These are phyloP conservation scores for Ophiocytium majus DNA, from an alignment of 352 stramenopile species.

Conservation along the genomic window DNA sequence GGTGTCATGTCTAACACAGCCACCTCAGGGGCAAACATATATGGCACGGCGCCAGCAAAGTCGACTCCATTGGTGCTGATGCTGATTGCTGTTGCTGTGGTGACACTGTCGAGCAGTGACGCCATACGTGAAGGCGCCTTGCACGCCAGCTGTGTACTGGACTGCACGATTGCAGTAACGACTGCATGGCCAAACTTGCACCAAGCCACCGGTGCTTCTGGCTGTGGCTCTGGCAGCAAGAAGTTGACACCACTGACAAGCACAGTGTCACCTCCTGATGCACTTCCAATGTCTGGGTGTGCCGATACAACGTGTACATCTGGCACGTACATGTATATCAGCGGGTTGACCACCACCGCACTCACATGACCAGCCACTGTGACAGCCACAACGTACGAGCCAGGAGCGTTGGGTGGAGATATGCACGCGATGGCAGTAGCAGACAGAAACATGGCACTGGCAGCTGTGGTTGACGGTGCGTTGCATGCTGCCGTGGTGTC, in stretches of 20 bases:
- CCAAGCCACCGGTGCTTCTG: not conserved
- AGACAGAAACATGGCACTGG: not conserved
- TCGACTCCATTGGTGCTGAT: slow-evolving; percentile 14
- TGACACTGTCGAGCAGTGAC: not conserved
- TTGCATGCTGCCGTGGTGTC: too few species aligned
- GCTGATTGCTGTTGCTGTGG: not conserved
- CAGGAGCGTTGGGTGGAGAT: not conserved
- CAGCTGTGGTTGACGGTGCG: too few species aligned
- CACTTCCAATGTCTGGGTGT: not conserved
- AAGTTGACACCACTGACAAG: not conserved
- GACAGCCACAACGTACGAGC: not conserved
- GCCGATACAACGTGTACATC: not conserved
- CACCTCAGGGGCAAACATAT: not conserved
- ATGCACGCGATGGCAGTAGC: not conserved
- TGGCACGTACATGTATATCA: not conserved
- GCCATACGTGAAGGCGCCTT: not conserved
- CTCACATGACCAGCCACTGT: not conserved
- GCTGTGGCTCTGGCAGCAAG: too few species aligned
- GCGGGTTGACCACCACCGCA: not conserved
- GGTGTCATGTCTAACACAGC: not conserved
- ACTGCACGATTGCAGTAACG: not conserved
- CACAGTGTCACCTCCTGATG: not conserved
- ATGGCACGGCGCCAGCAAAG: not conserved
- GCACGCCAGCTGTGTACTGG: not conserved
- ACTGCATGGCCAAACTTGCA: slow-evolving; percentile 3